phyloP scores from a whole-genome alignment of 2,329 filamentous ascomycete species.

The Zymoseptoria passerinii region DNA sequence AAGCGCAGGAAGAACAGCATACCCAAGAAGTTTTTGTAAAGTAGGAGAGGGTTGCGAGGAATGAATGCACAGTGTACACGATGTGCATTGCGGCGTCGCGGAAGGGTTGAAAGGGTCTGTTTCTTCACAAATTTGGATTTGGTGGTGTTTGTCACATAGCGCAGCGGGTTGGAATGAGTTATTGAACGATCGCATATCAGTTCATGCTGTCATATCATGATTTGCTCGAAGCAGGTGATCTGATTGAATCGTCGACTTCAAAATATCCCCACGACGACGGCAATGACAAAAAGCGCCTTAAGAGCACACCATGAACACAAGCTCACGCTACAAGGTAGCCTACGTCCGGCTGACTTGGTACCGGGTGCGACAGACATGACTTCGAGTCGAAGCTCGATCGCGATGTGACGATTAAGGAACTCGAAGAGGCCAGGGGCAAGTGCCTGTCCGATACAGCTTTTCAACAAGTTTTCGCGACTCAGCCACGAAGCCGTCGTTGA shows the following conservation, averaged over 20 bases:
- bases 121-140: background rate
- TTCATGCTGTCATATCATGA: too few species aligned
- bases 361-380: background rate
- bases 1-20: slow-evolving; percentile 66
- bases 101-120: background rate
- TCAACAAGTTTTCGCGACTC: background rate
- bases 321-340: too few species aligned
- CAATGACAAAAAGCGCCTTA: too few species aligned
- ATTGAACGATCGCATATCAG: background rate
- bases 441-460: background rate
- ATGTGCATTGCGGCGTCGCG: background rate
- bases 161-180: background rate
- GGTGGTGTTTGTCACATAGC: background rate
- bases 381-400: background rate
- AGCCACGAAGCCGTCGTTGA: background rate
- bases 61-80: background rate
- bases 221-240: too few species aligned
- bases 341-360: background rate
- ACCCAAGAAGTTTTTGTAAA: slow-evolving; percentile 86
- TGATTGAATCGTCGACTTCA: too few species aligned
- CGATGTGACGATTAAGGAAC: background rate
- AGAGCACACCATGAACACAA: too few species aligned
- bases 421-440: background rate
- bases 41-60: background rate
- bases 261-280: too few species aligned